A percentile compares a stretch with the other conserved stretches of the same genome.
Conservation (phyloP, 495 filamentous ascomycete species). For the Lophiostoma macrostomum region DNA sequence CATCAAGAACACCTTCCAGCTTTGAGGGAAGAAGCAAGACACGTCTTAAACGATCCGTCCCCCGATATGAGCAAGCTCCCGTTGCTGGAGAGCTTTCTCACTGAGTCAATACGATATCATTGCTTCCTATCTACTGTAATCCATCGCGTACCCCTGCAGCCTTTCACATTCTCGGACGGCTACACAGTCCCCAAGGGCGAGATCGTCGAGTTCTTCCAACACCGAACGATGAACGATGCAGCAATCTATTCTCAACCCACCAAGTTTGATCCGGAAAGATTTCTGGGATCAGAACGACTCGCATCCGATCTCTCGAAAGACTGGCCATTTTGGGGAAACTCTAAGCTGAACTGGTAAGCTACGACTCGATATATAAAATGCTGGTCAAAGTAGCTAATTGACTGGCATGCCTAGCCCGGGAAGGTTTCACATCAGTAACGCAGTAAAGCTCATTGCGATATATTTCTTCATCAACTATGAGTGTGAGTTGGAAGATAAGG, state of each 20-base stretch:
- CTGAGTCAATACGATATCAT: background rate
- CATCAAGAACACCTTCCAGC: no score
- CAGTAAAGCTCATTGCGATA: no score
- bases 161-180: slow-evolving; percentile 2
- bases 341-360: slow-evolving; percentile 3
- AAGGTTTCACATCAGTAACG: no score
- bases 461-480: no score
- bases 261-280: slow-evolving; percentile 1
- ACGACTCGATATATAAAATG: no score
- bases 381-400: no score
- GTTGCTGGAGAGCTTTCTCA: slow-evolving; percentile 1
- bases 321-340: slow-evolving; percentile 12
- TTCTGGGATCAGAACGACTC: background rate
- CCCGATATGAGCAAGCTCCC: slow-evolving; percentile 3
- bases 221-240: background rate
- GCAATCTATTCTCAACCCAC: background rate
- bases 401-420: no score
- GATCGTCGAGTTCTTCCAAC: slow-evolving; percentile 1
- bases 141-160: background rate
- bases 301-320: slow-evolving; percentile 1
- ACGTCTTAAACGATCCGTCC: no score
- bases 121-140: slow-evolving; percentile 2
- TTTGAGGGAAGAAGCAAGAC: no score
- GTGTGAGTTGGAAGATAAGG: no score
- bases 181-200: slow-evolving; percentile 5